A percentile compares a stretch with the other conserved stretches of the same genome.
Evolutionary conservation across 768 basidiomycete genomes (phyloP).

Genomic region (Termitomyces heimii): DNA sequence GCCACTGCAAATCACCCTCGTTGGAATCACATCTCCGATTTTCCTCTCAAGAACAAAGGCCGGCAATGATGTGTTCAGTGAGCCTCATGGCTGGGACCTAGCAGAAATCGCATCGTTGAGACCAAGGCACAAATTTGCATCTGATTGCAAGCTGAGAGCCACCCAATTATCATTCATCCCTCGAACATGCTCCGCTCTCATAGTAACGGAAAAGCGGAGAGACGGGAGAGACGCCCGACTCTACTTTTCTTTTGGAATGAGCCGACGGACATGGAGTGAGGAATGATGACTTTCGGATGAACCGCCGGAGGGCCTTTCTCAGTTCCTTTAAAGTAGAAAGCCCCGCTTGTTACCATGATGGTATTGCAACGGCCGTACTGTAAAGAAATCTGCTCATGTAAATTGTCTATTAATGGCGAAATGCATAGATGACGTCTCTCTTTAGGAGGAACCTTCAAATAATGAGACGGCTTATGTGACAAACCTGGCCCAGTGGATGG

Average conservation of each 20-base stretch:
- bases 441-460: not conserved
- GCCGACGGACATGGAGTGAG: not conserved
- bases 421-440: not conserved
- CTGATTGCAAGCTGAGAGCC: not conserved
- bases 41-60: slow-evolving; percentile 3
- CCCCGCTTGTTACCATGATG: not conserved
- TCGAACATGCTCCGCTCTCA: slow-evolving; percentile 6
- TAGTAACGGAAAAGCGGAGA: slow-evolving; percentile 8
- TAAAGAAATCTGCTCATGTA: not conserved
- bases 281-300: slow-evolving; percentile 7
- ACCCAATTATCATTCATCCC: slow-evolving; percentile 6
- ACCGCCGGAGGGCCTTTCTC: not conserved
- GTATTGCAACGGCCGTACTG: not conserved
- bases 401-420: not conserved
- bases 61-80: not conserved
- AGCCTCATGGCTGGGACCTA: slow-evolving; percentile 1
- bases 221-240: slow-evolving; percentile 1
- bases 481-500: not conserved
- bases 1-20: slow-evolving; percentile 16
- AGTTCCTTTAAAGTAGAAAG: not conserved
- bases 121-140: not conserved
- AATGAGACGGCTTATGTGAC: not conserved
- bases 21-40: slow-evolving; percentile 21
- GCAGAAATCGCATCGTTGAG: not conserved
- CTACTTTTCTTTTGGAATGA: slow-evolving; percentile 5